Conservation (phyloP, 2,329 filamentous ascomycete species). For the Pyricularia sp. region DNA sequence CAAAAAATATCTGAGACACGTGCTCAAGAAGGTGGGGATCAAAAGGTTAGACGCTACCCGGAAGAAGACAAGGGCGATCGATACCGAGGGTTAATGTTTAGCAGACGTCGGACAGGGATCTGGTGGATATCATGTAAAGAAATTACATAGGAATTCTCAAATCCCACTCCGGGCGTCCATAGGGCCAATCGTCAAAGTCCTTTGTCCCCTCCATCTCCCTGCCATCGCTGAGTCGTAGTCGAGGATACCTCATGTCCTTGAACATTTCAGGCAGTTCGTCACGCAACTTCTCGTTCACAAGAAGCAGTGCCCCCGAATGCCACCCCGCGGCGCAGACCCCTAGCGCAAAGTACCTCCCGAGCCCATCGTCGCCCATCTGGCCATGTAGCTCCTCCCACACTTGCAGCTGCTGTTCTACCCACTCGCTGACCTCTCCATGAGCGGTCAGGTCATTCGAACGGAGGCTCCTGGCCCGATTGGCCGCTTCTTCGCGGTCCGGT, state of each 20-base stretch:
- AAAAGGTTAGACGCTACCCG: too few relatives aligned
- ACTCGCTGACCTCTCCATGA: not conserved
- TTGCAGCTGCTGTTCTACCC: not conserved
- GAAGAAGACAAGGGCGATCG: too few relatives aligned
- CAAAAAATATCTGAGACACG: too few relatives aligned
- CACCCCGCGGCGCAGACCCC: not conserved
- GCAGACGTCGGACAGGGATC: too few relatives aligned
- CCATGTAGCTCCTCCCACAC: not conserved
- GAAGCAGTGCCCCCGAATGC: not conserved
- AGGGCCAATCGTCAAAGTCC: not conserved
- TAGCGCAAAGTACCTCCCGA: not conserved
- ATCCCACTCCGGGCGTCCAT: not conserved
- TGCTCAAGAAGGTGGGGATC: too few relatives aligned
- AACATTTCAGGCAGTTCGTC: not conserved
- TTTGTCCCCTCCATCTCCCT: not conserved
- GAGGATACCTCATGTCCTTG: not conserved
- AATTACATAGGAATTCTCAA: not conserved
- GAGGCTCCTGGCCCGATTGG: not conserved
- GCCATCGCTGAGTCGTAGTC: not conserved
- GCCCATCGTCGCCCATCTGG: not conserved
- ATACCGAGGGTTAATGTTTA: too few relatives aligned
- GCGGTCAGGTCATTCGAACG: not conserved
- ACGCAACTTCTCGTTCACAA: not conserved
- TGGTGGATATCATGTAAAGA: too few relatives aligned
- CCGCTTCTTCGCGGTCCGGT: not conserved